Base-by-base conservation (phyloP, 2,329 filamentous ascomycete species). In the Talaromyces sp. region DNA sequence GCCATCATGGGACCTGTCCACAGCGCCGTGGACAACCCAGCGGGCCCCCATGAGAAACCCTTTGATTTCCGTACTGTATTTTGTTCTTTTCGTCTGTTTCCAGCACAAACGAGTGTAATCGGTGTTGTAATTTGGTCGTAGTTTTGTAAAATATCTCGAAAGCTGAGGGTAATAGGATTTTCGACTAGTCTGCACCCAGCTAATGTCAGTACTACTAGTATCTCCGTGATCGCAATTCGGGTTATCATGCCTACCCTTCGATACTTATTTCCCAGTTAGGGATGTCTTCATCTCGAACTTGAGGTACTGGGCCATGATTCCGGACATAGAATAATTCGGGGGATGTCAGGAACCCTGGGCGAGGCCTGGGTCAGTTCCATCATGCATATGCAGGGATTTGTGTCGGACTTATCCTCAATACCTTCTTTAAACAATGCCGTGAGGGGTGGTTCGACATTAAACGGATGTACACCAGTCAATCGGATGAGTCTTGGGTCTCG, bases 11-110 rank as follows among this genome's bases (percentile, higher is more conserved):
- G 88, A 19, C 92, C 92, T 0, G 92, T 97, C 80, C 90, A 97
- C 0, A 96, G 75, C 0, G 91, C 90, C 0, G 90, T 97, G 0
- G 91, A 95, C 5, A 97, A 70, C 20, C 91, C 92, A 3, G 90
- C 91, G 1, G 92, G 80, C 32, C 92, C 92, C 92, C 92, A 97
- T 2, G 91, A 96, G 75, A 97, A 97, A 0, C 92, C 92, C 65
- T 96, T 95, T 1, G 89, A 90, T 71, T 96, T 96, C 14, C 90
- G 82, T 3, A 96, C 89, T 47, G 90, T 80, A 62, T 97, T 97
- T 68, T 96, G 92, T 73, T 97, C 92, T 74, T 96, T 96, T 29
- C 92, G 83, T 54, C 92, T 82, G 70, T 97, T 97, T 1, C 92
- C 92, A 3, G 92, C 92, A 70, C 92, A 97, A 19, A 96, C 91